Evolutionary conservation across 805 yeast species (phyloP).

Genomic region (Monosporozyma aquatica): DNA sequence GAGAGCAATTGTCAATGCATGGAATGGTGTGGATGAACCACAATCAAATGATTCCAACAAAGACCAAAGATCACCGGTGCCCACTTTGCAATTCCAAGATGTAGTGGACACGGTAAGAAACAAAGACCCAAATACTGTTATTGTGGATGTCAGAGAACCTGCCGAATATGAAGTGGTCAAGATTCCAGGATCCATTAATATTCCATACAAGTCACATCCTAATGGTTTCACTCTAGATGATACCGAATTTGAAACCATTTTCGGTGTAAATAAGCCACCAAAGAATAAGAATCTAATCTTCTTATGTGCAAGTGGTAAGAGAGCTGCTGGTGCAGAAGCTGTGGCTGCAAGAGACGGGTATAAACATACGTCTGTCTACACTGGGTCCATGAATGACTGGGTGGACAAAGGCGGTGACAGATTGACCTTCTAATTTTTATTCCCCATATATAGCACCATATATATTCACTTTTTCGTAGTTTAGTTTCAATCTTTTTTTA

Average conservation of each 20-base stretch:
- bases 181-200: slow-evolving; percentile 74
- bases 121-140: slow-evolving; percentile 38
- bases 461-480: too few species aligned
- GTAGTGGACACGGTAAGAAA: slow-evolving; percentile 38
- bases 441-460: too few species aligned
- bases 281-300: slow-evolving; percentile 58
- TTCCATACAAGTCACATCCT: slow-evolving; percentile 78
- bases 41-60: neutral
- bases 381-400: slow-evolving; percentile 85
- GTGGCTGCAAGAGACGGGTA: slow-evolving; percentile 80
- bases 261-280: slow-evolving; percentile 68
- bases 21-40: slow-evolving; percentile 19
- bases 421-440: slow-evolving; percentile 10
- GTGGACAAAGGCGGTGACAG: slow-evolving; percentile 26
- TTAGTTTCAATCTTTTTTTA: too few species aligned
- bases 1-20: slow-evolving; percentile 20
- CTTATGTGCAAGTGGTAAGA: slow-evolving; percentile 80
- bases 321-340: slow-evolving; percentile 74
- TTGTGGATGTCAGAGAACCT: slow-evolving; percentile 85
- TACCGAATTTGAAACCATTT: slow-evolving; percentile 61
- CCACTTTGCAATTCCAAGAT: slow-evolving; percentile 40
- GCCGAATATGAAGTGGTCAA: slow-evolving; percentile 58
- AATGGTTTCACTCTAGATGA: slow-evolving; percentile 67
- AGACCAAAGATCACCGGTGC: slow-evolving; percentile 3
- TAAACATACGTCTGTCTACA: slow-evolving; percentile 62